These are phyloP conservation scores for Alternaria arborescens DNA, from an alignment of 2,329 filamentous ascomycete genomes.

Conservation along the genomic window DNA sequence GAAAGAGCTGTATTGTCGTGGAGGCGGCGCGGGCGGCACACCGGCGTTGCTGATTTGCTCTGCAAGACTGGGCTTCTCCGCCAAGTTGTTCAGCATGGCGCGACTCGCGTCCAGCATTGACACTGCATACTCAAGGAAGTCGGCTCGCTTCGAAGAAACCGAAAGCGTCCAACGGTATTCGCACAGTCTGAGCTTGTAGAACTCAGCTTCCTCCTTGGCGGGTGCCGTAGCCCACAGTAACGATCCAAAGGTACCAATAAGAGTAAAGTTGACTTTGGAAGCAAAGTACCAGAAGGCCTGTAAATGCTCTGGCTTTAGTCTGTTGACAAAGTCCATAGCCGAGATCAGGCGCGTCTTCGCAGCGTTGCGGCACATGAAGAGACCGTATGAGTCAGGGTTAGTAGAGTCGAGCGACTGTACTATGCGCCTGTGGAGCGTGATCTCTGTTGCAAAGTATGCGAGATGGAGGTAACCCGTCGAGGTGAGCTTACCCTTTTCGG, in stretches of 20 bases:
- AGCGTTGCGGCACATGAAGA: slow-evolving; percentile 91
- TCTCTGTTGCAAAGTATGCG: slow-evolving; percentile 92
- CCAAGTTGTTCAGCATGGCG: slow-evolving; percentile 55
- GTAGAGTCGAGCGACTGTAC: slow-evolving; percentile 75
- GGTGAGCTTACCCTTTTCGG: slow-evolving; percentile 53
- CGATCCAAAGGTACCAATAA: slow-evolving; percentile 93
- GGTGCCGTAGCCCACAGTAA: slow-evolving; percentile 89
- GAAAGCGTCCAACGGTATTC: slow-evolving; percentile 96
- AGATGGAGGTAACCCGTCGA: slow-evolving; percentile 76
- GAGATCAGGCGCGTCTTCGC: slow-evolving; percentile 94
- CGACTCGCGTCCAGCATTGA: slow-evolving; percentile 56
- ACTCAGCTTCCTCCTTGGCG: slow-evolving; percentile 87
- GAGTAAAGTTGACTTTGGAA: slow-evolving; percentile 87
- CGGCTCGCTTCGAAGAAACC: slow-evolving; percentile 78
- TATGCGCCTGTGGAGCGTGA: slow-evolving; percentile 89
- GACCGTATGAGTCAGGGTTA: slow-evolving; percentile 76
- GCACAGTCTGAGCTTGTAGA: slow-evolving; percentile 83
- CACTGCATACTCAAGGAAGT: slow-evolving; percentile 57
- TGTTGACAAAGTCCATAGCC: slow-evolving; percentile 97
- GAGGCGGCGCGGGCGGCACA: slow-evolving; percentile 45
- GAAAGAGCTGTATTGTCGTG: slow-evolving; percentile 27
- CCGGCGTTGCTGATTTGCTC: slow-evolving; percentile 50
- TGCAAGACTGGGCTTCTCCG: slow-evolving; percentile 54
- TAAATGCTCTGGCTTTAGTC: slow-evolving; percentile 83
- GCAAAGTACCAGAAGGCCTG: slow-evolving; percentile 94